A percentile compares a stretch with the other conserved stretches of the same genome.
phyloP scores from a whole-genome alignment of 2,329 filamentous ascomycete genomes.

The Lanzia echinophila region DNA sequence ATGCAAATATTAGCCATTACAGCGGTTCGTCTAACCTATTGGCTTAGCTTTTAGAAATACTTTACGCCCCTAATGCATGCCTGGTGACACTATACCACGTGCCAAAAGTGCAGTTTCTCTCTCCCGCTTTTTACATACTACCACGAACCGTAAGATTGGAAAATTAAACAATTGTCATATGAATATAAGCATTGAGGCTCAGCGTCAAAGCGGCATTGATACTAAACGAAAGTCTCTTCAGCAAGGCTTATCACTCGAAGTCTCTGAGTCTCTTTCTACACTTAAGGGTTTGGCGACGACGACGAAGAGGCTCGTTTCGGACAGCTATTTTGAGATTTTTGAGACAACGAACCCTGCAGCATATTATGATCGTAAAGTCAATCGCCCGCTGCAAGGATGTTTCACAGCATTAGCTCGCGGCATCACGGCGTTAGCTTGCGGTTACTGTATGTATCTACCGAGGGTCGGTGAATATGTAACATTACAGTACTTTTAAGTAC shows the following conservation, averaged over 20 bases:
- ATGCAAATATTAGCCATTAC: too few species aligned
- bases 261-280: not conserved
- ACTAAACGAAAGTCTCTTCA: not conserved
- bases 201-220: not conserved
- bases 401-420: not conserved
- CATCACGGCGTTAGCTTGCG: not conserved
- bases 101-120: not conserved
- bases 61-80: not conserved
- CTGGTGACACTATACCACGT: not conserved
- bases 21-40: conserved; percentile 8
- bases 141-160: too few species aligned
- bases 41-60: not conserved
- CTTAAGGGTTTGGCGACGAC: not conserved
- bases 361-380: not conserved
- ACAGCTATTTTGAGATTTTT: too few species aligned
- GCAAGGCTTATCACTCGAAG: not conserved
- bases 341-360: too few species aligned
- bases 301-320: too few species aligned
- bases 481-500: not conserved
- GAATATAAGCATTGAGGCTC: not conserved
- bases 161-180: not conserved
- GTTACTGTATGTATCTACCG: not conserved
- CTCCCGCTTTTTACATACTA: not conserved
- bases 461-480: not conserved
- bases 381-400: not conserved